A percentile compares a stretch with the other conserved stretches of the same genome.
These are phyloP conservation scores for Amanita muscaria DNA, from an alignment of 768 basidiomycete species.

Conservation along the genomic window DNA sequence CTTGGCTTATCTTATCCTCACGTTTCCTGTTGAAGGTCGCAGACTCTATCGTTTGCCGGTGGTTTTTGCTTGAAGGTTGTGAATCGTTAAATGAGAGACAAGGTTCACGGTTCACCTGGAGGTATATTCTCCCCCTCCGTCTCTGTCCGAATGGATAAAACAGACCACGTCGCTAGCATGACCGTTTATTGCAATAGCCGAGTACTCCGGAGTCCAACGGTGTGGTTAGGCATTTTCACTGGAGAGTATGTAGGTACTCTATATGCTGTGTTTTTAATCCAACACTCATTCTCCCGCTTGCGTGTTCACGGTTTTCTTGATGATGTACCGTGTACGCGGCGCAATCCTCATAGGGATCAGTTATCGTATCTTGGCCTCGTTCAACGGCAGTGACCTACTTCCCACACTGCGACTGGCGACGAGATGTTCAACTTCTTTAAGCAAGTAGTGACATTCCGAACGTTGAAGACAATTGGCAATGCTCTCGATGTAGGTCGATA, in stretches of 20 bases:
- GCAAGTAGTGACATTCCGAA: conserved; percentile 70
- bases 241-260: conserved; percentile 49
- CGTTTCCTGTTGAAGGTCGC: conserved; percentile 43
- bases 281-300: conserved; percentile 30
- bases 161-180: no score
- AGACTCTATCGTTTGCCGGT: conserved; percentile 39
- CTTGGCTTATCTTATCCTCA: no score
- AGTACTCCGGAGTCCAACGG: no score
- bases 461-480: conserved; percentile 47
- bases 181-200: no score
- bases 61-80: no score
- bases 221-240: conserved; percentile 84
- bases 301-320: conserved; percentile 66
- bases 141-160: no score
- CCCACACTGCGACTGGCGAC: conserved; percentile 61
- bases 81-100: conserved; percentile 48
- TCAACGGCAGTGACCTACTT: conserved; percentile 74
- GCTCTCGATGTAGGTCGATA: no score
- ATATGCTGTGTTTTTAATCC: neutral
- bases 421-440: conserved; percentile 79
- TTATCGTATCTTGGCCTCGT: conserved; percentile 82
- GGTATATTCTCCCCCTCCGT: no score
- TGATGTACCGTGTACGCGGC: no score
- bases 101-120: conserved; percentile 52
- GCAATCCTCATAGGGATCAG: conserved; percentile 78